Evolutionary conservation across 2,329 filamentous ascomycete genomes (phyloP).

Genomic region (Parastagonospora avenae): DNA sequence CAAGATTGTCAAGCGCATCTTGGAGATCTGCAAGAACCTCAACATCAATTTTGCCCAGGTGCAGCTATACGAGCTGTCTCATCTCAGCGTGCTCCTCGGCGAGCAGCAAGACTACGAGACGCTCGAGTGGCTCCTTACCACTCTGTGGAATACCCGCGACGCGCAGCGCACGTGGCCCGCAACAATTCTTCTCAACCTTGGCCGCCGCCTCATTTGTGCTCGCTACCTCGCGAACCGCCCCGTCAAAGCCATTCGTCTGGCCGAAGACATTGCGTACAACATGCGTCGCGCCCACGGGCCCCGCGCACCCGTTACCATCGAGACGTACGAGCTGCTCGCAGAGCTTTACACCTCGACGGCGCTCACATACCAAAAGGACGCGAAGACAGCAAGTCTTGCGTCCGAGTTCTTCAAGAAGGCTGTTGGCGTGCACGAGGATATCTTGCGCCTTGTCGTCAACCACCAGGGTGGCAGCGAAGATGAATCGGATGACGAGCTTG

Average conservation of each 20-base stretch:
- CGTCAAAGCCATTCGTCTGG: conserved; percentile 49
- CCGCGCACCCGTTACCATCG: conserved; percentile 54
- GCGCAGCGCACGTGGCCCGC: conserved; percentile 42
- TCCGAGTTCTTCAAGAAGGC: conserved; percentile 49
- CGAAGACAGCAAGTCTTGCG: conserved; percentile 44
- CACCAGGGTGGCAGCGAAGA: conserved; percentile 19
- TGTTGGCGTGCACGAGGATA: conserved; percentile 36
- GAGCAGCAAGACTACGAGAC: conserved; percentile 53
- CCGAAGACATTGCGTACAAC: conserved; percentile 62
- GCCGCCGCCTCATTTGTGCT: conserved; percentile 59
- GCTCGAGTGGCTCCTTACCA: conserved; percentile 47
- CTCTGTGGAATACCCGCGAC: conserved; percentile 44
- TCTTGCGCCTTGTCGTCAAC: conserved; percentile 39
- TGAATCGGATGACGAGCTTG: conserved; percentile 40
- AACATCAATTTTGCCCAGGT: conserved; percentile 53
- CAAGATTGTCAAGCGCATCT: conserved; percentile 49
- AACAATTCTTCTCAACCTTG: conserved; percentile 56
- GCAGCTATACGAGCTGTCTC: conserved; percentile 49
- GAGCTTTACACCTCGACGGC: conserved; percentile 54
- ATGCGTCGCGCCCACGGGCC: conserved; percentile 59
- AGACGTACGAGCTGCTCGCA: conserved; percentile 57
- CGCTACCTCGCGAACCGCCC: conserved; percentile 57
- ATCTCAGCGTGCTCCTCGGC: conserved; percentile 50
- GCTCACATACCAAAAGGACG: conserved; percentile 44
- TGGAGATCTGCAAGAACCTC: conserved; percentile 47